Base-by-base conservation (phyloP, 148 eudicot genomes). In the Mesembryanthemum crystallinum region DNA sequence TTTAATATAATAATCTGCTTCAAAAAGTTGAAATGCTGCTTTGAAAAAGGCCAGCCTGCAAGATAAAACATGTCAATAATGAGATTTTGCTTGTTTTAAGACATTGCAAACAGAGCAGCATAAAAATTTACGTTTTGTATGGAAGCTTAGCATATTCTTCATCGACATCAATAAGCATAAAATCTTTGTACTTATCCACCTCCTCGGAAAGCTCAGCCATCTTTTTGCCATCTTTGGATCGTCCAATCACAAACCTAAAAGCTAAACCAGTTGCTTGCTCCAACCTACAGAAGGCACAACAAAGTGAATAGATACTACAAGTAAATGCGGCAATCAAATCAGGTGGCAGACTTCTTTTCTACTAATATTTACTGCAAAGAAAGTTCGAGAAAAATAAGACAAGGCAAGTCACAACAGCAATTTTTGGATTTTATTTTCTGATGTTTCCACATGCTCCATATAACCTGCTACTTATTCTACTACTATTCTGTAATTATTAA, bases 201-300 rank as follows among this genome's bases (percentile, higher is more conserved):
- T 89, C 93, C 76, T 81, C 78, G 24, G 78, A 77, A 28, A 89
- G 88, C 52, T 80, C 77, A 62, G 82, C 81, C 90, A 84, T 87
- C 80, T 84, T 89, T 37, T 75, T 79, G 69, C 78, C 80, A 83
- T 89, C 86, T 73, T 82, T 84, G 17, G 93, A 77, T 65, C 86
- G 77, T 25, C 93, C 93, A 78, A 86, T 89, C 65, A 89, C 87
- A 83, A 89, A 89, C 72, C 91, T 89, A 73, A 89, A 89, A 47
- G 88, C 89, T 72, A 87, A 82, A 59, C 91, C 89, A 55, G 93
- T 89, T 71, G 91, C 84, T 78, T 84, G 85, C 81, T 89, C 93
- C 85, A 89, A 83, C 74, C 93, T 89, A 73, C 64, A 76, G 21
- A 78, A 49, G 64, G 64, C 69, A 37, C 67, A 49, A 77, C 5